Evolutionary conservation across 2,329 filamentous ascomycete genomes (phyloP).

Genomic region (Venturia asperata): DNA sequence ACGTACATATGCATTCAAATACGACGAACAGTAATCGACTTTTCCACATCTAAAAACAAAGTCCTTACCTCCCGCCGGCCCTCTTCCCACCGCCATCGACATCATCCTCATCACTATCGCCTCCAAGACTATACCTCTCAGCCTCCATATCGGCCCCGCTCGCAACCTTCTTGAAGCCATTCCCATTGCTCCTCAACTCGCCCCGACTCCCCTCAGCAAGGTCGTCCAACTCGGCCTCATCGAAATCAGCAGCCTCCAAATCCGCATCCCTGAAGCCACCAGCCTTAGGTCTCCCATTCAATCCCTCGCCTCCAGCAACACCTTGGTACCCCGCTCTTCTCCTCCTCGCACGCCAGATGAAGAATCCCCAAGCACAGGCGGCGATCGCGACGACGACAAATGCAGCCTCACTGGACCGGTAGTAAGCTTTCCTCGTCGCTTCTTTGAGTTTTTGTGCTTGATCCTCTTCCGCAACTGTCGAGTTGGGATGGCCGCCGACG

Average conservation of each 20-base stretch:
- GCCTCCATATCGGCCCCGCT: constrained; percentile 13
- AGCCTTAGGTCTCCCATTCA: constrained; percentile 39
- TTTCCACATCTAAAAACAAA: no score
- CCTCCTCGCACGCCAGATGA: constrained; percentile 52
- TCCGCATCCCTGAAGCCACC: constrained; percentile 37
- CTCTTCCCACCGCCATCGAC: constrained; percentile 10
- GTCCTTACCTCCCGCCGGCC: not conserved
- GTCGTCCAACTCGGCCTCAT: constrained; percentile 52
- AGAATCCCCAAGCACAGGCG: constrained; percentile 66
- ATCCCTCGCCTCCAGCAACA: constrained; percentile 29
- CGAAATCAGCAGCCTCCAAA: constrained; percentile 56
- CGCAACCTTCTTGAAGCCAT: not conserved
- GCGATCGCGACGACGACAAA: constrained; percentile 73
- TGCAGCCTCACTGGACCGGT: constrained; percentile 77
- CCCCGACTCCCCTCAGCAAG: constrained; percentile 12
- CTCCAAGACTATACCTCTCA: constrained; percentile 17
- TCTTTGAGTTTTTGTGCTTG: constrained; percentile 69
- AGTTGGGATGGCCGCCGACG: constrained; percentile 66
- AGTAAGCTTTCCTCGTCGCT: constrained; percentile 84
- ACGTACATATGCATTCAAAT: no score
- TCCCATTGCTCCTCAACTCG: constrained; percentile 9
- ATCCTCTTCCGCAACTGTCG: constrained; percentile 58
- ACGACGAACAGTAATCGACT: no score
- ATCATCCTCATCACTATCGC: constrained; percentile 18
- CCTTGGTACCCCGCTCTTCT: constrained; percentile 40